Conservation (phyloP, 352 stramenopile genomes). For the Phytophthora pistaciae region DNA sequence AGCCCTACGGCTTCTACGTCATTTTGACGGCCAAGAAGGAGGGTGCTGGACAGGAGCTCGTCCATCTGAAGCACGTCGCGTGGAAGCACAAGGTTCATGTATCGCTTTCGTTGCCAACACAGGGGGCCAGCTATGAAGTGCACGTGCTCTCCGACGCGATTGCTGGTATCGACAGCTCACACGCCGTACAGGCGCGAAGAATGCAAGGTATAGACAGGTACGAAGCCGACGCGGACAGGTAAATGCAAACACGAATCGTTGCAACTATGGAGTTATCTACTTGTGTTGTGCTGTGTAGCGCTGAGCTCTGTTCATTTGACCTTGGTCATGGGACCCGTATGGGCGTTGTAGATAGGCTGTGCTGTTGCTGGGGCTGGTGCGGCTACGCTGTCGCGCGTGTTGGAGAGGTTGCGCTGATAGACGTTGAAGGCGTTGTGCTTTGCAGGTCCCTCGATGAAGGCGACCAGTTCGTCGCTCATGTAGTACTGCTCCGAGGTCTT, state of each 20-base stretch:
- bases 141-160: constrained; percentile 70
- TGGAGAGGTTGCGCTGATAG: constrained; percentile 50
- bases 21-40: constrained; percentile 49
- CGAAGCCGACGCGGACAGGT: constrained; percentile 3
- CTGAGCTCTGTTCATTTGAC: constrained; percentile 8
- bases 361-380: constrained; percentile 22
- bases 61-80: constrained; percentile 73
- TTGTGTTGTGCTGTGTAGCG: constrained; percentile 7
- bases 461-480: constrained; percentile 86
- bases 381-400: constrained; percentile 17
- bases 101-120: constrained; percentile 37
- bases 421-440: constrained; percentile 81
- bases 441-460: constrained; percentile 79
- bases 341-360: constrained; percentile 36
- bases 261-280: constrained; percentile 18
- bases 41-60: constrained; percentile 29
- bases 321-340: constrained; percentile 22
- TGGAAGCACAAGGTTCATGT: constrained; percentile 53
- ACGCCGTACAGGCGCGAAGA: constrained; percentile 17
- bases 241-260: constrained; percentile 23
- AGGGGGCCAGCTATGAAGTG: constrained; percentile 32
- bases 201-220: constrained; percentile 2
- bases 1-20: constrained; percentile 80
- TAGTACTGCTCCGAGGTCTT: constrained; percentile 81
- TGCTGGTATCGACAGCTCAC: constrained; percentile 46